A percentile compares a stretch with the other conserved stretches of the same genome.
Conservation (phyloP, 768 basidiomycete species). For the Collybia sordida region DNA sequence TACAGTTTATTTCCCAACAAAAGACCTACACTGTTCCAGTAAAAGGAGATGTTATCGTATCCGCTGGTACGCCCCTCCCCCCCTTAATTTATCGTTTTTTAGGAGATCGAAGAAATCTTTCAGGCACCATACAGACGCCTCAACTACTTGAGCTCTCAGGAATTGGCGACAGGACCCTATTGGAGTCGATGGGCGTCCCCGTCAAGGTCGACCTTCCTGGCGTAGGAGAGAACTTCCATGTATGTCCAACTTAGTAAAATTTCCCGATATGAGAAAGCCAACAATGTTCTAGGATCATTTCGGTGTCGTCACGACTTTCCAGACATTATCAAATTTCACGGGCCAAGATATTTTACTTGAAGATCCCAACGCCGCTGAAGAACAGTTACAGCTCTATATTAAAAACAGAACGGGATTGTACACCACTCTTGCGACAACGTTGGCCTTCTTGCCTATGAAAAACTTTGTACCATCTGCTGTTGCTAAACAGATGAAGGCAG, state of each 20-base stretch:
- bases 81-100: no score
- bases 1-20: neutral
- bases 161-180: neutral
- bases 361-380: neutral
- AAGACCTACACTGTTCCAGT: neutral
- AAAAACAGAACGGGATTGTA: constrained; percentile 5
- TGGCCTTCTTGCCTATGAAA: constrained; percentile 5
- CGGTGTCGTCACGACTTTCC: neutral
- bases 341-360: neutral
- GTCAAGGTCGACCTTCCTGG: constrained; percentile 3
- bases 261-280: no score
- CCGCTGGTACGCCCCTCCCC: neutral
- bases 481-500: neutral
- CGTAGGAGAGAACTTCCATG: constrained; percentile 5
- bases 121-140: neutral
- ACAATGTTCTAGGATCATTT: constrained; percentile 6
- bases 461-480: neutral
- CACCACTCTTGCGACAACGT: constrained; percentile 5
- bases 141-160: constrained; percentile 4
- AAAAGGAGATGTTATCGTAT: neutral
- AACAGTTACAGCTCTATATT: neutral
- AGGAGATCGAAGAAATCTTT: no score
- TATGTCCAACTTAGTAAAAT: no score
- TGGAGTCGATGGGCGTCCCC: neutral
- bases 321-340: neutral